A percentile compares a stretch with the other conserved stretches of the same genome.
These are phyloP conservation scores for Sindora glabra DNA, from an alignment of 306 rosid species.

Conservation along the genomic window DNA sequence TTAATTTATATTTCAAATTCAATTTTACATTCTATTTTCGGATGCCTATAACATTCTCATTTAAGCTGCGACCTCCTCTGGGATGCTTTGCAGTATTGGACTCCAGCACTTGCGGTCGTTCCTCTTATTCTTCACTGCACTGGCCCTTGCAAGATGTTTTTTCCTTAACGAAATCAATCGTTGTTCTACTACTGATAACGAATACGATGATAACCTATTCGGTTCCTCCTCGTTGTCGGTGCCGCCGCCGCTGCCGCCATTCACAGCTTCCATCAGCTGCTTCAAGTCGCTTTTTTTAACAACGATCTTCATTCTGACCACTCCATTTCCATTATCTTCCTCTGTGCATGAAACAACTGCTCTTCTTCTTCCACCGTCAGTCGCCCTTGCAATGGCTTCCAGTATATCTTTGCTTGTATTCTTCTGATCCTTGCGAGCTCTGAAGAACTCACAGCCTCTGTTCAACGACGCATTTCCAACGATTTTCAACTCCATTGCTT, in stretches of 20 bases:
- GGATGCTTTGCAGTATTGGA: constrained; percentile 52
- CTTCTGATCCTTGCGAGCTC: constrained; percentile 16
- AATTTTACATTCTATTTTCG: too few relatives aligned
- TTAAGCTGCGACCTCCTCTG: constrained; percentile 26
- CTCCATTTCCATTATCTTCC: constrained; percentile 43
- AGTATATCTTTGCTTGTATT: not conserved
- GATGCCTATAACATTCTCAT: too few relatives aligned
- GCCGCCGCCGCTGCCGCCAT: not conserved
- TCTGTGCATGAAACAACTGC: constrained; percentile 24
- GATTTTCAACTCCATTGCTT: constrained; percentile 28
- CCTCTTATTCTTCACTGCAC: constrained; percentile 12
- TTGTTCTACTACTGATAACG: constrained; percentile 27
- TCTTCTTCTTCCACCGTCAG: constrained; percentile 7
- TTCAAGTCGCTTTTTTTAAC: constrained; percentile 39
- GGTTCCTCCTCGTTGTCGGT: not conserved
- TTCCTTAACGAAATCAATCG: constrained; percentile 22
- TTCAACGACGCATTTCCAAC: not conserved
- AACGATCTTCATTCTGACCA: constrained; percentile 46
- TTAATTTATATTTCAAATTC: too few relatives aligned
- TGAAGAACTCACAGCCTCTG: constrained; percentile 18
- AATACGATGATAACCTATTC: not conserved
- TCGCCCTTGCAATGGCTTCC: constrained; percentile 19
- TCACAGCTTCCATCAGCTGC: constrained; percentile 31
- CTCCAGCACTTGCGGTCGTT: constrained; percentile 27
- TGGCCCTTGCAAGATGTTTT: constrained; percentile 23